A percentile compares a stretch with the other conserved stretches of the same genome.
These are phyloP conservation scores for Penicillium chermesinum DNA, from an alignment of 495 filamentous ascomycete genomes.

Conservation along the genomic window DNA sequence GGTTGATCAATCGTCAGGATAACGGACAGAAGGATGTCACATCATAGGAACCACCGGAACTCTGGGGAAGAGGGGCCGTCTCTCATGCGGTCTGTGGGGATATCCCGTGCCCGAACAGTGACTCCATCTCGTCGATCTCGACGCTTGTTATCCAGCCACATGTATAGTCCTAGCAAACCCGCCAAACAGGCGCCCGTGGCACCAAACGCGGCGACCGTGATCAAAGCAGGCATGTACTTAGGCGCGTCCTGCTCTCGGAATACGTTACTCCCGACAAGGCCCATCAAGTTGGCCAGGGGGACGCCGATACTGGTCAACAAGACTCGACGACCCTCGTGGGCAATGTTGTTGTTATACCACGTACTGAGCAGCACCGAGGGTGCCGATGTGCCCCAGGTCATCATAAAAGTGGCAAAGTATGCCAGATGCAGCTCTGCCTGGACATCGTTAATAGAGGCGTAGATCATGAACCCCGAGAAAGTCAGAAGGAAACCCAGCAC, in stretches of 20 bases:
- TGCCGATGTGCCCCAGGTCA: conserved; percentile 60
- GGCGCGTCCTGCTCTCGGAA: conserved; percentile 64
- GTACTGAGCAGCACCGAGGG: conserved; percentile 44
- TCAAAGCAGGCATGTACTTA: conserved; percentile 66
- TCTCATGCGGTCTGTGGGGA: conserved; percentile 60
- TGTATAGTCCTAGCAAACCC: conserved; percentile 54
- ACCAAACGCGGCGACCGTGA: conserved; percentile 67
- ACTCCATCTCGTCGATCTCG: conserved; percentile 57
- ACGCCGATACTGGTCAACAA: conserved; percentile 65
- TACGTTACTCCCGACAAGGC: conserved; percentile 63
- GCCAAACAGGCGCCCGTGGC: conserved; percentile 55
- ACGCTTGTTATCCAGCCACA: conserved; percentile 64
- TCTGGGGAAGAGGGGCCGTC: conserved; percentile 58
- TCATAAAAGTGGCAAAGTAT: conserved; percentile 74
- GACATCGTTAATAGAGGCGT: conserved; percentile 54
- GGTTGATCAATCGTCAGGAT: not conserved
- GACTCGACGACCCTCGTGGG: conserved; percentile 64
- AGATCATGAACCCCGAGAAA: conserved; percentile 67
- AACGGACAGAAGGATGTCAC: not conserved
- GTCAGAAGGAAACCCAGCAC: conserved; percentile 64
- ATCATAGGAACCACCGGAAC: conserved; percentile 59
- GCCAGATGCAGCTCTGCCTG: conserved; percentile 51
- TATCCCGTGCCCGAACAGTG: conserved; percentile 53
- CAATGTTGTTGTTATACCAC: conserved; percentile 76
- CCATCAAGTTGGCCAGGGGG: conserved; percentile 70